These are phyloP conservation scores for Phytophthora pisi DNA, from an alignment of 352 stramenopile genomes.

Conservation along the genomic window DNA sequence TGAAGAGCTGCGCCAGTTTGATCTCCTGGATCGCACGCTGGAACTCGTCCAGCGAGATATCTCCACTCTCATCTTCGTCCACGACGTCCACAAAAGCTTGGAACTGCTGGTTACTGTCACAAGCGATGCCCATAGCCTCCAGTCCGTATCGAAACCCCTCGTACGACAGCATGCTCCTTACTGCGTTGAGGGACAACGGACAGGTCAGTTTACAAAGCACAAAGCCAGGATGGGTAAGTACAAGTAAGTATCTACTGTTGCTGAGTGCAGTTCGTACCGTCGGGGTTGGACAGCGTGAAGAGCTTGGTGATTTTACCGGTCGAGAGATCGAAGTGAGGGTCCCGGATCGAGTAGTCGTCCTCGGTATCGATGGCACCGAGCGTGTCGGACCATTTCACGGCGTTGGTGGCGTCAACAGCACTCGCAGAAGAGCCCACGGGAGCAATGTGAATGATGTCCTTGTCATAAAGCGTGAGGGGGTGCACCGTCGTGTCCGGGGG, in stretches of 20 bases:
- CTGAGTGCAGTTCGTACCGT: constrained; percentile 34
- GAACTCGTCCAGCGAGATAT: constrained; percentile 86
- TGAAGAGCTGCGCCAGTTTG: constrained; percentile 86
- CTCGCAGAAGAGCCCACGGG: constrained; percentile 59
- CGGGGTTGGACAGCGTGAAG: constrained; percentile 61
- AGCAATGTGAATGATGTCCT: constrained; percentile 60
- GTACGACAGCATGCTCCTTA: constrained; percentile 62
- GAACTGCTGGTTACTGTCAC: constrained; percentile 64
- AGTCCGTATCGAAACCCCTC: constrained; percentile 68
- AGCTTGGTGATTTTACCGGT: constrained; percentile 41
- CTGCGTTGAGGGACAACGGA: constrained; percentile 3
- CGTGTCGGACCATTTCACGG: constrained; percentile 31
- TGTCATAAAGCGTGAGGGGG: constrained; percentile 54
- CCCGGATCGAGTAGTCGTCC: constrained; percentile 33
- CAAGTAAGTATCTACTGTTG: no score
- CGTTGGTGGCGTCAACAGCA: constrained; percentile 39
- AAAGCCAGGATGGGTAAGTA: no score
- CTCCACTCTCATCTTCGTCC: constrained; percentile 76
- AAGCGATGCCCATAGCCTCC: constrained; percentile 50
- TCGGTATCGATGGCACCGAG: constrained; percentile 17
- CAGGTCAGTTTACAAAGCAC: no score
- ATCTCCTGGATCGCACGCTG: constrained; percentile 84
- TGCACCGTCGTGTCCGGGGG: constrained; percentile 21
- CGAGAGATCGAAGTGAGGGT: constrained; percentile 34
- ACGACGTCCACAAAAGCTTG: constrained; percentile 74